Percentiles rank a stretch among this genome's conserved stretches.
phyloP scores from a whole-genome alignment of 352 stramenopile species.

The Aphanomyces invadans region DNA sequence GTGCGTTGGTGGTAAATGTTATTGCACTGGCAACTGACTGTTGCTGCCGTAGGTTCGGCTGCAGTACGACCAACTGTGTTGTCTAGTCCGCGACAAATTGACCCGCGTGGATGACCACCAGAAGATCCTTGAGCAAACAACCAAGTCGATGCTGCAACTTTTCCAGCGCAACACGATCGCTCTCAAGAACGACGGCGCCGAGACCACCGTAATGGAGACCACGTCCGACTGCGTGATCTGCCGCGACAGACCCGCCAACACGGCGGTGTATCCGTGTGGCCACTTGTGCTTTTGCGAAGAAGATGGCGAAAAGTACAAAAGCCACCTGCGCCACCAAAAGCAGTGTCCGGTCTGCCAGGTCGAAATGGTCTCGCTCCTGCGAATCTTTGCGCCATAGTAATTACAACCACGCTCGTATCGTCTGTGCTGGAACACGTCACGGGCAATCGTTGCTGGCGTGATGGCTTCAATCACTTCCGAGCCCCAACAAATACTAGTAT shows the following conservation, averaged over 20 bases:
- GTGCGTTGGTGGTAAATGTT: slow-evolving; percentile 26
- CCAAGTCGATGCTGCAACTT: slow-evolving; percentile 52
- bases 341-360: slow-evolving; percentile 70
- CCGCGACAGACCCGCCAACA: slow-evolving; percentile 63
- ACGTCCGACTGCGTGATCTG: slow-evolving; percentile 71
- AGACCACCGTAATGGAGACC: slow-evolving; percentile 42
- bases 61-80: slow-evolving; percentile 64
- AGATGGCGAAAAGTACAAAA: slow-evolving; percentile 59
- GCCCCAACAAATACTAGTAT: not conserved
- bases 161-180: slow-evolving; percentile 67
- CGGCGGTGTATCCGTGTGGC: slow-evolving; percentile 69
- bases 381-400: slow-evolving; percentile 40
- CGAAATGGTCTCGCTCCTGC: slow-evolving; percentile 70
- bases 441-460: too few species aligned
- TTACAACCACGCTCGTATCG: not conserved
- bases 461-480: too few species aligned
- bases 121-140: slow-evolving; percentile 72
- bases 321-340: slow-evolving; percentile 2
- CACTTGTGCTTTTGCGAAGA: slow-evolving; percentile 79
- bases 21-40: not conserved
- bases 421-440: too few species aligned
- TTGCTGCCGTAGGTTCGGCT: slow-evolving; percentile 29
- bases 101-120: slow-evolving; percentile 57
- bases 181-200: slow-evolving; percentile 35
- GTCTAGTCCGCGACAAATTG: slow-evolving; percentile 67